Evolutionary conservation across 148 eudicot species (phyloP).

Genomic region (Beta vulgaris): DNA sequence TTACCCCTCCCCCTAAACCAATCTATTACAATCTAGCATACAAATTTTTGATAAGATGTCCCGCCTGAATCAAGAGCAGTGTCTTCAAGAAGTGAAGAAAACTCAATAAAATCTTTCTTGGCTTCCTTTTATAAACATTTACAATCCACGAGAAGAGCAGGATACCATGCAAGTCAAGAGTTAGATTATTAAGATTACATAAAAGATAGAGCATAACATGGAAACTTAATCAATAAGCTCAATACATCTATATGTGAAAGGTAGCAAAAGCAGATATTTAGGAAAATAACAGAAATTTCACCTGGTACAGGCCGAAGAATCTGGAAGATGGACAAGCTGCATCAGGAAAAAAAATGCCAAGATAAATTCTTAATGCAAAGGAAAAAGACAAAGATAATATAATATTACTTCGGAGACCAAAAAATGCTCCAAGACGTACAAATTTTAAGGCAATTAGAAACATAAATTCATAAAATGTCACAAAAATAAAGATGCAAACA

Average conservation of each 20-base stretch:
- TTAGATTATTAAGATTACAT: not conserved
- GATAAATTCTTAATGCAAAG: not conserved
- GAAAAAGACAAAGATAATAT: not conserved
- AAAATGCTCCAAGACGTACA: not conserved
- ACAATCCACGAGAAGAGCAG: not conserved
- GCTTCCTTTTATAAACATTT: not conserved
- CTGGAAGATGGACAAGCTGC: conserved; percentile 67
- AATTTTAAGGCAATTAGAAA: not conserved
- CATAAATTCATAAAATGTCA: not conserved
- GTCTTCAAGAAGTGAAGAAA: too few species aligned
- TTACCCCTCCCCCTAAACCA: too few species aligned
- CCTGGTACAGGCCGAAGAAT: conserved; percentile 71
- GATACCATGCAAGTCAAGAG: not conserved
- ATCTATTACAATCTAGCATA: too few species aligned
- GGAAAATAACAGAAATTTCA: too few species aligned
- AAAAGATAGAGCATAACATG: not conserved
- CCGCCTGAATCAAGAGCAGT: too few species aligned
- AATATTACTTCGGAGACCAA: not conserved
- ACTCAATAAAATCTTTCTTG: not conserved
- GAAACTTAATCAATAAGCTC: not conserved
- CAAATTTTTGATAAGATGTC: too few species aligned
- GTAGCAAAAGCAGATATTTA: not conserved
- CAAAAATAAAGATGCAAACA: not conserved
- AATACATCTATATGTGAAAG: not conserved
- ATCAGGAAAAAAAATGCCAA: not conserved